Base-by-base conservation (phyloP, 768 basidiomycete species). In the Strobilomyces echinocephalus region DNA sequence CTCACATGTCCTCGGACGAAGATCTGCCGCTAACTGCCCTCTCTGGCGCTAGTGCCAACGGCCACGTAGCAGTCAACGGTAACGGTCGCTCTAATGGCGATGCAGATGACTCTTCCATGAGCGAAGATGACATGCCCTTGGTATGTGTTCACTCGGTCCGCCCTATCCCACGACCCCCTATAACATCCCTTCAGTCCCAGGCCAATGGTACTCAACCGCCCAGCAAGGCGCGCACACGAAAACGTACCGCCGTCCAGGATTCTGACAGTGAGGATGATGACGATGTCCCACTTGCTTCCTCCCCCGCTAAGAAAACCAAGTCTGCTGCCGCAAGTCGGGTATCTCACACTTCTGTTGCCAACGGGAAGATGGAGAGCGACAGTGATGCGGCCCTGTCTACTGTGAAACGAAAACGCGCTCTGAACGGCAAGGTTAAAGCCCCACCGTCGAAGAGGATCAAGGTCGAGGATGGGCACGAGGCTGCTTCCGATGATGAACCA, bases 71-170 rank as follows among this genome's bases (percentile, higher is more conserved):
- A 57, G 72, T 73, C 54, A 80, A 82, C 59, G 73, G 74, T 45
- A 75, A 74, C 62, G 71, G 71, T 55, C 67, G 70, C 62, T 54
- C 53, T 53, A 73, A 73, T 24, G 69, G 68, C 21, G 70, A 73
- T 52, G 70, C 74, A 52, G 70, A 66, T 14, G 71, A 72, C 63
- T 74, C 72, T 47, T 73, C 76, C 24, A 79, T 84, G 79, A 87
- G 84, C 57, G 86, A 87, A 54, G 85, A 82, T 48, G 85, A 88
- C 61, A 69, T 82, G 69, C 87, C 87, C 42, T 74, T 88, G 67
- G 89, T 91, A 68, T 60, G 80, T 74, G 57, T 53, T 26, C 53
- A 16, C 41, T 46, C 36, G 21, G 26, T 42, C 14, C 20, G 35
- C 40, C 20, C 8, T 52, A 46, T 54, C 31, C 20, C n/a, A 34